phyloP scores from a whole-genome alignment of 2,329 filamentous ascomycete species.

The Colletotrichum camelliae region DNA sequence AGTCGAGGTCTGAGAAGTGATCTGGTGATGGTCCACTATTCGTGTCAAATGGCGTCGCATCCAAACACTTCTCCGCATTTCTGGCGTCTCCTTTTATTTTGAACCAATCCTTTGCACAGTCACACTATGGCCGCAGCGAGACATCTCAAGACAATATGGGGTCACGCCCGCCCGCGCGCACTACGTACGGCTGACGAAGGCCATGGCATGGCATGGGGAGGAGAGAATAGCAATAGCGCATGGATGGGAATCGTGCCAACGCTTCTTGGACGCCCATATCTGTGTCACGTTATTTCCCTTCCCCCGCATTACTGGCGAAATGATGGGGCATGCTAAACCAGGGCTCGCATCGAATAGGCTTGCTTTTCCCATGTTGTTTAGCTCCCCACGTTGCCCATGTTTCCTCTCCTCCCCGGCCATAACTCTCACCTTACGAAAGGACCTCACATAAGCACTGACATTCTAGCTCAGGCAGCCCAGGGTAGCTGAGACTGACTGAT shows the following conservation, averaged over 20 bases:
- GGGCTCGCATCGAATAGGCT: neutral
- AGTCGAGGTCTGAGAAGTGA: constrained; percentile 2
- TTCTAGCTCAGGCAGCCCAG: neutral
- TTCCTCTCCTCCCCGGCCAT: neutral
- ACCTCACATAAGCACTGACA: neutral
- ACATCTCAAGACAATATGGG: neutral
- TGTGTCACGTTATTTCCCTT: constrained; percentile 1
- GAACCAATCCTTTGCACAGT: neutral
- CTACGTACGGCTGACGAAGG: neutral
- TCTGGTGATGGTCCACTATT: constrained; percentile 14
- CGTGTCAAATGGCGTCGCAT: constrained; percentile 1
- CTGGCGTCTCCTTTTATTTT: neutral
- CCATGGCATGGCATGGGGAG: neutral
- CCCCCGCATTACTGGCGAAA: constrained; percentile 16
- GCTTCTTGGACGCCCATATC: neutral
- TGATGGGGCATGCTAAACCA: neutral
- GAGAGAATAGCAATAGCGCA: neutral
- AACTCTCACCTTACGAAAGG: neutral
- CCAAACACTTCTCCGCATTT: constrained; percentile 12
- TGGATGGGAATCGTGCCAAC: neutral
- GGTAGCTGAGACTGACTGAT: neutral
- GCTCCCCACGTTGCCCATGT: neutral
- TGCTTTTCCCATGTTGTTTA: neutral
- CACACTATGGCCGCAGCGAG: neutral
- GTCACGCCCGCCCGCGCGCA: neutral